These are phyloP conservation scores for Cryomyces antarcticus DNA, from an alignment of 495 filamentous ascomycete genomes.

Conservation along the genomic window DNA sequence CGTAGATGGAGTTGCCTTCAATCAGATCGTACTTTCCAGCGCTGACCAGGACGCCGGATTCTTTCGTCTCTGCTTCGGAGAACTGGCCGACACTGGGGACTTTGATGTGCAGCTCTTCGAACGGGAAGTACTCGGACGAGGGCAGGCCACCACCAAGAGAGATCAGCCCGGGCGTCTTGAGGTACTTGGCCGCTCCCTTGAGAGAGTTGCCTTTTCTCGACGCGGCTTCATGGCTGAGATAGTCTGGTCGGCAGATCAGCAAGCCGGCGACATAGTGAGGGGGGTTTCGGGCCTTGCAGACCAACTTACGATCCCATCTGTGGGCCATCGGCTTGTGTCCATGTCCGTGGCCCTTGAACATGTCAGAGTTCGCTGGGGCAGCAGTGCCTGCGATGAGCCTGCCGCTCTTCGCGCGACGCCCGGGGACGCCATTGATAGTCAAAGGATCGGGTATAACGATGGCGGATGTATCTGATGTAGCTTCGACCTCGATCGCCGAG, in stretches of 20 bases:
- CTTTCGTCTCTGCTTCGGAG: conserved; percentile 23
- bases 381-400: conserved; percentile 56
- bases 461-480: conserved; percentile 11
- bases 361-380: conserved; percentile 52
- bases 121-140: conserved; percentile 74
- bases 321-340: conserved; percentile 59
- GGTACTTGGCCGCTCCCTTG: conserved; percentile 56
- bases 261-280: not conserved
- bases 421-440: conserved; percentile 48
- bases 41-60: conserved; percentile 28
- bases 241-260: conserved; percentile 18
- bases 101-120: conserved; percentile 46
- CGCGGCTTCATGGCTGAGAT: conserved; percentile 32
- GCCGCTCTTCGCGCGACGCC: conserved; percentile 44
- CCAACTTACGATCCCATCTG: conserved; percentile 60
- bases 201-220: conserved; percentile 23
- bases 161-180: conserved; percentile 56
- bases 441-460: conserved; percentile 34
- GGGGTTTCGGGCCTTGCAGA: not conserved
- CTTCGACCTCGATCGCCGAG: conserved; percentile 6
- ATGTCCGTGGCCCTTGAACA: conserved; percentile 57
- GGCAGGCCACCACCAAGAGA: conserved; percentile 86
- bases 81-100: conserved; percentile 49
- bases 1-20: conserved; percentile 42
- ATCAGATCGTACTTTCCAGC: conserved; percentile 69